Evolutionary conservation across 2,329 filamentous ascomycete species (phyloP).

Genomic region (Hypoxylon sp.): DNA sequence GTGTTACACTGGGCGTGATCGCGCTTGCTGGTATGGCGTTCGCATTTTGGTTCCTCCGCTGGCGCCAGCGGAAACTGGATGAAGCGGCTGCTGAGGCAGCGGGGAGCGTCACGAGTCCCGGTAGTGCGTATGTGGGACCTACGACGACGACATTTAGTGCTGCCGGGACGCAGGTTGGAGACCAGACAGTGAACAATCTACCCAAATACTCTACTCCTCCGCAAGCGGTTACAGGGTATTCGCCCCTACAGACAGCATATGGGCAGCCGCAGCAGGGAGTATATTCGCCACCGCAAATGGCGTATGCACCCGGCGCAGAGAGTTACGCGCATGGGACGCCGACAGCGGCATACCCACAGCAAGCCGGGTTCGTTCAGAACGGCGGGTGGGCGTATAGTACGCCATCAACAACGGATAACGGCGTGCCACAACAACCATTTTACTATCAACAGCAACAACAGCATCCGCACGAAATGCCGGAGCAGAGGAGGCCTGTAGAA

Average conservation of each 20-base stretch:
- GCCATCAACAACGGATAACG: slow-evolving; percentile 13
- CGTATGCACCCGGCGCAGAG: slow-evolving; percentile 9
- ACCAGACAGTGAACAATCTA: neutral
- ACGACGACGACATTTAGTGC: neutral
- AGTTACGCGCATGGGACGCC: slow-evolving; percentile 23
- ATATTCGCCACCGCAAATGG: slow-evolving; percentile 10
- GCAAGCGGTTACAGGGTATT: slow-evolving; percentile 20
- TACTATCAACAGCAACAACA: slow-evolving; percentile 28
- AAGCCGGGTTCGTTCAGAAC: slow-evolving; percentile 22
- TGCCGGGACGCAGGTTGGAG: slow-evolving; percentile 9
- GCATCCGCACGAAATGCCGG: slow-evolving; percentile 54
- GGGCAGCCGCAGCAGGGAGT: slow-evolving; percentile 3
- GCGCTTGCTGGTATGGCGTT: slow-evolving; percentile 51
- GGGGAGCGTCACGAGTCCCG: slow-evolving; percentile 14
- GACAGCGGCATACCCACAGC: slow-evolving; percentile 20
- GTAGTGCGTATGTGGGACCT: slow-evolving; percentile 10
- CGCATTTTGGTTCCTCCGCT: slow-evolving; percentile 50
- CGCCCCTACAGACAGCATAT: slow-evolving; percentile 9
- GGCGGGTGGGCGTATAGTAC: slow-evolving; percentile 34
- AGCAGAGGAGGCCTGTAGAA: slow-evolving; percentile 53
- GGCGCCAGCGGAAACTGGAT: slow-evolving; percentile 46
- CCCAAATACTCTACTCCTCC: slow-evolving; percentile 4
- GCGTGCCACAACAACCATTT: slow-evolving; percentile 13
- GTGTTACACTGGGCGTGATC: slow-evolving; percentile 55
- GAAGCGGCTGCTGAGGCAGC: slow-evolving; percentile 34